These are phyloP conservation scores for Termitomyces sp. DNA, from an alignment of 768 basidiomycete species.

Conservation along the genomic window DNA sequence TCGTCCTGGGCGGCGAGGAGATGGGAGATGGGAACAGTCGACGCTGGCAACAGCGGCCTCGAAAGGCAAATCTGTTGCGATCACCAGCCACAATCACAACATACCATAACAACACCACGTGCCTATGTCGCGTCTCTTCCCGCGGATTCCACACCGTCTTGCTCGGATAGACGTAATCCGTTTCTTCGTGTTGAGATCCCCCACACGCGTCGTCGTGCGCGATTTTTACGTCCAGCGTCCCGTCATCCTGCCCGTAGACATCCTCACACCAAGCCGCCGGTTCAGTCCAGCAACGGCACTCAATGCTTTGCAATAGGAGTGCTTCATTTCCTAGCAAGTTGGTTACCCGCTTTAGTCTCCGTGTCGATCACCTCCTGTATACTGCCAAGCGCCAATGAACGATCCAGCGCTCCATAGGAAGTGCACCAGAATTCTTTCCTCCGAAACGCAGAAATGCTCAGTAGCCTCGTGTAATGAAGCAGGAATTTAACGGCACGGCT, in stretches of 20 bases:
- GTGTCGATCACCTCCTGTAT: not conserved
- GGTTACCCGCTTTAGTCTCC: not conserved
- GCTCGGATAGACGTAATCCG: constrained; percentile 10
- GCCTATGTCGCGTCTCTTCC: not conserved
- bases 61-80: constrained; percentile 30
- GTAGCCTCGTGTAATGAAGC: no score
- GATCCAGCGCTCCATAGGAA: not conserved
- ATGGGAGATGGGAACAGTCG: constrained; percentile 17
- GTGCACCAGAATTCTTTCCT: not conserved
- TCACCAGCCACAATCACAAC: constrained; percentile 32
- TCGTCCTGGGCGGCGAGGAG: constrained; percentile 10
- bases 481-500: no score
- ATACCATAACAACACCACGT: constrained; percentile 24
- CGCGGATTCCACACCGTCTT: constrained; percentile 9
- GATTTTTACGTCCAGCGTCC: not conserved
- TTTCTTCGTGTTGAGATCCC: constrained; percentile 10
- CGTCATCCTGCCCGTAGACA: no score
- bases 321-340: not conserved
- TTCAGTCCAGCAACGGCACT: no score
- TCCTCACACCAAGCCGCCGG: no score
- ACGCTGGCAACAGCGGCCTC: constrained; percentile 26
- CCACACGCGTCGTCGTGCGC: not conserved
- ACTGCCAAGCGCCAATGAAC: not conserved
- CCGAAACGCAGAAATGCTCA: no score
- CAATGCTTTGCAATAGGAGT: not conserved